Evolutionary conservation across 1,139 yeast species (phyloP).

Genomic region (Kluyveromyces sp.): DNA sequence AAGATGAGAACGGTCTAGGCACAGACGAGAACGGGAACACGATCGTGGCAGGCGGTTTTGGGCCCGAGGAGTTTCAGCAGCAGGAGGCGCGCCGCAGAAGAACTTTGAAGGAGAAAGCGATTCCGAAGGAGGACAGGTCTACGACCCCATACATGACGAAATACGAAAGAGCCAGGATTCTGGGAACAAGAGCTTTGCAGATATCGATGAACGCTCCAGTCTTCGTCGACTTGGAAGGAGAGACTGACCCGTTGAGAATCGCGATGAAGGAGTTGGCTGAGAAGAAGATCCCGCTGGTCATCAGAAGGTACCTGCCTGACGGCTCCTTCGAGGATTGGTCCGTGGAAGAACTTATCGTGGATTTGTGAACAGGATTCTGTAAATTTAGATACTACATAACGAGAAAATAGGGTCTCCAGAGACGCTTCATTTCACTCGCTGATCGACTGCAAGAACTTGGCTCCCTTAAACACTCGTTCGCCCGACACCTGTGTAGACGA

Average conservation of each 20-base stretch:
- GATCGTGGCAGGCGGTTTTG: conserved; percentile 60
- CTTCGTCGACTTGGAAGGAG: conserved; percentile 95
- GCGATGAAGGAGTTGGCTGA: conserved; percentile 96
- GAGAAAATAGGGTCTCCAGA: background rate
- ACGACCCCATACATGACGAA: conserved; percentile 99
- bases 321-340: conserved; percentile 99
- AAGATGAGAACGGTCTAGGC: conserved; percentile 37
- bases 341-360: conserved; percentile 92
- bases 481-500: conserved; percentile 51
- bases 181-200: conserved; percentile 94
- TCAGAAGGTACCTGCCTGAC: conserved; percentile 93
- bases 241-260: conserved; percentile 96
- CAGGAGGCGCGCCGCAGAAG: conserved; percentile 48
- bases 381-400: conserved; percentile 1
- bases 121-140: conserved; percentile 78
- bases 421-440: conserved; percentile 21
- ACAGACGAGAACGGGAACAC: conserved; percentile 70
- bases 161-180: conserved; percentile 92
- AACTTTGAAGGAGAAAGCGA: conserved; percentile 75
- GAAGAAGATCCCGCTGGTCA: conserved; percentile 89
- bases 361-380: conserved; percentile 39
- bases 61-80: conserved; percentile 45
- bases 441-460: conserved; percentile 52
- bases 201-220: conserved; percentile 98
- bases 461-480: conserved; percentile 46